Evolutionary conservation across 768 basidiomycete genomes (phyloP).

Genomic region (Rhodotorula graminis): DNA sequence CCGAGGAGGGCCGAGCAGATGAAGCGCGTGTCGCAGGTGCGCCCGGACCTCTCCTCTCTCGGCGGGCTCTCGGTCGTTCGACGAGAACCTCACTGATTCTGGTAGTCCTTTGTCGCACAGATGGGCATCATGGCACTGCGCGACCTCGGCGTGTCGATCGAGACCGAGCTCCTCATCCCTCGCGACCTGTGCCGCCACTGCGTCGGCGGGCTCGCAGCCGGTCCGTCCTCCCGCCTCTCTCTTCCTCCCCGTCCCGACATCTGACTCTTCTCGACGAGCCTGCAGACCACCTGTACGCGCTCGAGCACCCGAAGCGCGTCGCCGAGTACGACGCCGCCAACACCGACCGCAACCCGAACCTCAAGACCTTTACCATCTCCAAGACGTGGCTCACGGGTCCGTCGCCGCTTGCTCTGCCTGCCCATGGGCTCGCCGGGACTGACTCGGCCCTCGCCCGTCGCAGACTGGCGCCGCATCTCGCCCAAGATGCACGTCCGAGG

Average conservation of each 20-base stretch:
- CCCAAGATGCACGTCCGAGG: slow-evolving; percentile 67
- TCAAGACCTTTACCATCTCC: slow-evolving; percentile 63
- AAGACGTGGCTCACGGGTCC: slow-evolving; percentile 72
- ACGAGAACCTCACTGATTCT: background rate
- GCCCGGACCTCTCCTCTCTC: background rate
- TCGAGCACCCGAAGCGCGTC: slow-evolving; percentile 4
- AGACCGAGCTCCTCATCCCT: slow-evolving; percentile 52
- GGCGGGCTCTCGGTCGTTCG: background rate
- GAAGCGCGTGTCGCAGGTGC: slow-evolving; percentile 63
- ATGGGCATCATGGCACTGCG: slow-evolving; percentile 45
- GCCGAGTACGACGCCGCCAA: slow-evolving; percentile 16
- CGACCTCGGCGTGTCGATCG: slow-evolving; percentile 52
- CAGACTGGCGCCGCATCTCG: slow-evolving; percentile 68
- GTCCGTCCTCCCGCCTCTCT: background rate
- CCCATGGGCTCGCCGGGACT: no score
- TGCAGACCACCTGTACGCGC: slow-evolving; percentile 17
- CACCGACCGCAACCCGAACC: slow-evolving; percentile 45
- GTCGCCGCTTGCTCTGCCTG: background rate
- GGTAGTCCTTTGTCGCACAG: background rate
- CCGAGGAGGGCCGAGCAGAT: slow-evolving; percentile 59
- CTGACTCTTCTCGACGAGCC: background rate
- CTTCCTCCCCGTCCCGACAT: no score
- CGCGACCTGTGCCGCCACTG: slow-evolving; percentile 61
- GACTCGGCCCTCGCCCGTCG: background rate
- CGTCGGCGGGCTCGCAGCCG: slow-evolving; percentile 48